Evolutionary conservation across 2,329 filamentous ascomycete genomes (phyloP), one percentile per base, ranked within the genome.

Genomic region (Apiospora rasikravindrae): DNA sequence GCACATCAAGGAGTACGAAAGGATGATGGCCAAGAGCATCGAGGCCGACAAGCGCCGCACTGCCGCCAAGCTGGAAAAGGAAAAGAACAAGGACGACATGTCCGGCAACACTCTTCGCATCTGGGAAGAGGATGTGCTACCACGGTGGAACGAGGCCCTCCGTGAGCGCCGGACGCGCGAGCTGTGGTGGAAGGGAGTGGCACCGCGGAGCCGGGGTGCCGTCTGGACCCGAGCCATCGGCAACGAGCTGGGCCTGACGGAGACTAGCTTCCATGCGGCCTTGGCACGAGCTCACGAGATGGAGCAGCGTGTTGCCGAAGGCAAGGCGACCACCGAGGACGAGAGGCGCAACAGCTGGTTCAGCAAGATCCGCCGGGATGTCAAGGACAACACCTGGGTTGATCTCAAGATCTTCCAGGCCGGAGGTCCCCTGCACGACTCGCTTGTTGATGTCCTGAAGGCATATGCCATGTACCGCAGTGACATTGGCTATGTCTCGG

Each of bases 1-100:
- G 76, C 96, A 99, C 82, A 81, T 99, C 75, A 95, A 90, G 78
- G 91, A 96, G 80, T 96, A 95, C 79, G 92, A 95, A 82, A 91
- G 88, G 81, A 95, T 96, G 92, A 94, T 96, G 92, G 87, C 86
- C 0, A 85, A 84, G 64, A 91, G 89, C 75, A 81, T 85, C 69
- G 89, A 90, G 77, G 87, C 89, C 0, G 90, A 92, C 44, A 87
- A 88, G 72, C 88, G 88, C 77, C 89, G 84, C 75, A 89, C 91
- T 75, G 86, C 85, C 0, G 83, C 85, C 22, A 85, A 85, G 71
- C 83, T 82, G 78, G 87, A 82, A 75, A 88, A 86, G 78, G 86
- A 86, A 24, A 86, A 87, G 71, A 90, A 91, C 75, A 87, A 85
- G 70, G 86, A 84, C 0, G 88, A 86, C 8, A 87, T 86, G 77